Evolutionary conservation across 495 filamentous ascomycete species (phyloP), one percentile per base, ranked within the genome.

Genomic region (Aspergillus cristatus): DNA sequence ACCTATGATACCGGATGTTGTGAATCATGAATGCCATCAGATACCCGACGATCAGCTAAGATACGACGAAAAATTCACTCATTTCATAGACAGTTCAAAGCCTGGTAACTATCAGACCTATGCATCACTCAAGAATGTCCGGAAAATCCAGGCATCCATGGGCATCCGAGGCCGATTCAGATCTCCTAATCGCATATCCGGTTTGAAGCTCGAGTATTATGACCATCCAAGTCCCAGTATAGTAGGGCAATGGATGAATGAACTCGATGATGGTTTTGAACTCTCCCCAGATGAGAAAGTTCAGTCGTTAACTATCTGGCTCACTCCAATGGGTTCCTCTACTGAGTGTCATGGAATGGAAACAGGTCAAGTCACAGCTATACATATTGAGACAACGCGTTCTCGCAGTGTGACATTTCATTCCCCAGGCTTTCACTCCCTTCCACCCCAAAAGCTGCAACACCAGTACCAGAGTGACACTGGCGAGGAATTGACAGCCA

Each of bases 201-300:
- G 43, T 4, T 40, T 47, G 44, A 51, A 40, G 28, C 6, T 48
- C 10, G 36, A 37, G 14, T 48, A 48, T 28, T 15, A 43, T 35
- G 14, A 18, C 28, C 26, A 37, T 31, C 24, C 45, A 29, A 38
- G n/a, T 22, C 34, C 40, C 7, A 35, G n/a, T 20, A 33, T 43
- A 33, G 40, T 43, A 7, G 45, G 40, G 24, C 45, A 48, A 34
- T 40, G 45, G 40, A 43, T 42, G 45, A 15, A 37, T 32, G 35
- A 32, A 35, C 32, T 40, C 18, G 35, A 28, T 28, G 29, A 31
- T 28, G 24, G 41, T 1, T 47, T 47, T 32, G 32, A 47, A 12
- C 40, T 47, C 25, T 39, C 31, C 14, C 29, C 30, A 4, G 24
- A 33, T 17, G 45, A 47, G 32, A 17, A 42, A 32, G 20, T 47